phyloP scores from a whole-genome alignment of 345 rosid genomes.

The Erodium maritimum region DNA sequence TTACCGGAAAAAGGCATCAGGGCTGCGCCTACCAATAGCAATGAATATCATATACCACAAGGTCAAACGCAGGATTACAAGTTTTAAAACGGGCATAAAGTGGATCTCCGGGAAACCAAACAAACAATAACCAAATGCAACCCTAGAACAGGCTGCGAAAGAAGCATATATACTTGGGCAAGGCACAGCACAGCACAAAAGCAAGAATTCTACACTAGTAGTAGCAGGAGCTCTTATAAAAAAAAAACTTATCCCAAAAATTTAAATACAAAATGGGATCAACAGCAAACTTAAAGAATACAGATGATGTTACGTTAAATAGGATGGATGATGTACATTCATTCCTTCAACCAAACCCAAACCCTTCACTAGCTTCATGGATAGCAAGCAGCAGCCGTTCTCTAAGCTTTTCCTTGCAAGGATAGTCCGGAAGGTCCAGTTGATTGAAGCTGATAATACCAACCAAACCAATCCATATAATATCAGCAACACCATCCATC shows the following conservation, averaged over 20 bases:
- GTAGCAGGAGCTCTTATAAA: not conserved
- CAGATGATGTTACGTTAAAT: not conserved
- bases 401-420: conserved; percentile 66
- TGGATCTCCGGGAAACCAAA: no score
- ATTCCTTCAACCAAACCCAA: conserved; percentile 65
- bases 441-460: conserved; percentile 75
- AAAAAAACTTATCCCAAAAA: not conserved
- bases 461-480: not conserved
- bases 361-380: conserved; percentile 94
- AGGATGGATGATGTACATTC: conserved; percentile 19
- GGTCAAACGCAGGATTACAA: no score
- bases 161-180: no score
- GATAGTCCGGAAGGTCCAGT: conserved; percentile 88
- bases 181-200: no score
- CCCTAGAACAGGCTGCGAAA: no score
- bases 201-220: not conserved
- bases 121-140: no score
- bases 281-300: no score
- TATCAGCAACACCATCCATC: not conserved
- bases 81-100: no score
- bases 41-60: no score
- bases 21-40: no score
- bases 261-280: not conserved
- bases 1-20: no score
- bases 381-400: conserved; percentile 86